Evolutionary conservation across 2,329 filamentous ascomycete genomes (phyloP).

Genomic region (Clonostachys solani): DNA sequence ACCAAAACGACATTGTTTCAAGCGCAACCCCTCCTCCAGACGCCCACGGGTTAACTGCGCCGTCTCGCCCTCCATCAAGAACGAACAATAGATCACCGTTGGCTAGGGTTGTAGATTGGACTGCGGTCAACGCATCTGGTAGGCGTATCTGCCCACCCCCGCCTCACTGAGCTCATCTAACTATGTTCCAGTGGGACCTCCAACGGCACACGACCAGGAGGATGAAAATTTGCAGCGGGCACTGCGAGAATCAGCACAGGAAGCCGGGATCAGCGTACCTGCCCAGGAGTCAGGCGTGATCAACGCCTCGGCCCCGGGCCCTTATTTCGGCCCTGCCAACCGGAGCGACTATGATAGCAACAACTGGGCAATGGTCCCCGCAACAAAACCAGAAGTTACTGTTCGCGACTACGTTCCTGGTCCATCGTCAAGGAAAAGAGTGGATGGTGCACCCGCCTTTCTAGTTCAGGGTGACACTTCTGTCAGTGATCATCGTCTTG

Average conservation of each 20-base stretch:
- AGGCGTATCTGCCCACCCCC: constrained; percentile 14
- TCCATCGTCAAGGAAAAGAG: constrained; percentile 39
- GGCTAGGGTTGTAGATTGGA: constrained; percentile 45
- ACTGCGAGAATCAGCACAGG: constrained; percentile 48
- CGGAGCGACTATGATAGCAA: constrained; percentile 47
- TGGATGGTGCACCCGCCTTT: constrained; percentile 41
- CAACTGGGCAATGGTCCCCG: constrained; percentile 56
- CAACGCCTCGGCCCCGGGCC: constrained; percentile 21
- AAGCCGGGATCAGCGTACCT: constrained; percentile 37
- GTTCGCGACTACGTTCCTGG: constrained; percentile 10
- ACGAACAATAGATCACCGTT: constrained; percentile 53
- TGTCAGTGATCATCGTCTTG: constrained; percentile 36
- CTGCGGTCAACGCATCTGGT: constrained; percentile 34
- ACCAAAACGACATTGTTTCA: constrained; percentile 36
- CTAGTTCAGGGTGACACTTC: constrained; percentile 31
- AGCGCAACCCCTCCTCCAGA: constrained; percentile 34
- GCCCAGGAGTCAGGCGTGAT: constrained; percentile 48
- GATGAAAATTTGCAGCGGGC: constrained; percentile 53
- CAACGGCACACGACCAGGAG: constrained; percentile 25
- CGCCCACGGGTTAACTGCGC: constrained; percentile 37
- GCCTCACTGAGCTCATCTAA: constrained; percentile 12
- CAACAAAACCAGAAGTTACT: constrained; percentile 12
- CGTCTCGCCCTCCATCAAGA: constrained; percentile 60
- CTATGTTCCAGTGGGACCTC: constrained; percentile 22
- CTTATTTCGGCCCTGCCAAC: constrained; percentile 56